Evolutionary conservation across 176 grass and related monocot genomes (phyloP).

Genomic region (Ensete glaucum): DNA sequence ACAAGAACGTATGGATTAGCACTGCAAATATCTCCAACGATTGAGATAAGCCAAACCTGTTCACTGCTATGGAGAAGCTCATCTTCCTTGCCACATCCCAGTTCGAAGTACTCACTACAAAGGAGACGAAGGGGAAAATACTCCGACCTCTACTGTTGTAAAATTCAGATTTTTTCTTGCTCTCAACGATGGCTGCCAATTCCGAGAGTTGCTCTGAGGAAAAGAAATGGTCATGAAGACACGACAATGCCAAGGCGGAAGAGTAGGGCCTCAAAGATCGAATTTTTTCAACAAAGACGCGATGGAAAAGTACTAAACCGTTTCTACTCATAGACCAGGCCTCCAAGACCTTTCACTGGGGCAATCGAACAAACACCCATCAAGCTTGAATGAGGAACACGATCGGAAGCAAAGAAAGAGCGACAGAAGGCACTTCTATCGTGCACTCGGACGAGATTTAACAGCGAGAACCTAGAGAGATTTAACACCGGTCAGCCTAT

Average conservation of each 20-base stretch:
- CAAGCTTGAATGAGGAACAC: not conserved
- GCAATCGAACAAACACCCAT: not conserved
- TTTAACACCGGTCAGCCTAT: not conserved
- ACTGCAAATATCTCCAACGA: constrained; percentile 16
- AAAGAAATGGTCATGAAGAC: not conserved
- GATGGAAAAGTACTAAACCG: not conserved
- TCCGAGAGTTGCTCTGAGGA: not conserved
- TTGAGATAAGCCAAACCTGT: constrained; percentile 30
- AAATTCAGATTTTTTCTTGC: not conserved
- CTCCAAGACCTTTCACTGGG: not conserved
- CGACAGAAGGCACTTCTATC: too few species aligned
- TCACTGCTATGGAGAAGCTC: constrained; percentile 40
- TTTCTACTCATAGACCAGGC: not conserved
- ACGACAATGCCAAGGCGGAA: not conserved
- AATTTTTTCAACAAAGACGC: not conserved
- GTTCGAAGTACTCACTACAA: constrained; percentile 36
- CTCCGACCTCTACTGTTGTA: constrained; percentile 7
- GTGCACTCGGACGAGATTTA: too few species aligned
- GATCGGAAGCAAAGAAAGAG: not conserved
- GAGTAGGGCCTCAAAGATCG: not conserved
- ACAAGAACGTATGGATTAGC: constrained; percentile 30
- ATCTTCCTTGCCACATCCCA: constrained; percentile 37
- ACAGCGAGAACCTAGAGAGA: too few species aligned
- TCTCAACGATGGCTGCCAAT: not conserved
- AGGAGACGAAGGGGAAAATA: constrained; percentile 32